phyloP scores from a whole-genome alignment of 2,329 filamentous ascomycete genomes.

The Metarhizium rileyi region DNA sequence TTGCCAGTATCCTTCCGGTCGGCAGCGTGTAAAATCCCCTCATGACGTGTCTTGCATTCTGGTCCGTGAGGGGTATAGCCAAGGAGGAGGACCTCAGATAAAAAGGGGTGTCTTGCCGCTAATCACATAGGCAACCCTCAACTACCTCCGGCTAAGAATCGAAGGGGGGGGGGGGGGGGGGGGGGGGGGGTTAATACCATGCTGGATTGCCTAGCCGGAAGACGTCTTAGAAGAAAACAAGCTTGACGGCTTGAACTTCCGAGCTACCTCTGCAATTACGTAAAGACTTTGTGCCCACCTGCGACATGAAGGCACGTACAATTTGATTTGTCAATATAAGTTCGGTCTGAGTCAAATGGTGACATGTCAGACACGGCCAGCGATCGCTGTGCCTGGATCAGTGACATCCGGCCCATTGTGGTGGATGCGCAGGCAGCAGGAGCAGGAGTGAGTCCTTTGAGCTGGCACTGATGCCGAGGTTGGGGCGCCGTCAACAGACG shows the following conservation, averaged over 20 bases:
- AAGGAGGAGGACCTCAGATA: not conserved
- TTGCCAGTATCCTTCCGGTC: not conserved
- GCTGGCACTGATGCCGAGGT: too few relatives aligned
- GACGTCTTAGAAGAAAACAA: not conserved
- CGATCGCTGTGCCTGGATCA: too few relatives aligned
- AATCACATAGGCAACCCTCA: not conserved
- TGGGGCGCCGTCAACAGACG: too few relatives aligned
- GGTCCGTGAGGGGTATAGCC: not conserved
- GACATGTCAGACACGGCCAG: not conserved
- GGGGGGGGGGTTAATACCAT: too few relatives aligned
- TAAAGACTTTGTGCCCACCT: not conserved
- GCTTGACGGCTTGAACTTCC: not conserved
- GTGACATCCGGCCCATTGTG: too few relatives aligned
- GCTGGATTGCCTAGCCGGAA: too few relatives aligned
- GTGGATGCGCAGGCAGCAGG: too few relatives aligned
- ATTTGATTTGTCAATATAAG: not conserved
- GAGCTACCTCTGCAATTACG: not conserved
- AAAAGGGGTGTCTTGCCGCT: not conserved
- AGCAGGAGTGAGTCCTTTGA: too few relatives aligned
- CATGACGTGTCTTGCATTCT: not conserved
- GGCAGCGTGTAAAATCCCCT: not conserved
- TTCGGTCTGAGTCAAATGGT: not conserved
- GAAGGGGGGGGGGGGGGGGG: too few relatives aligned
- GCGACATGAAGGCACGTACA: not conserved
- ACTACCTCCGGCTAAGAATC: too few relatives aligned